phyloP scores from a whole-genome alignment of 441 rosid species.

The Jatropha podagrica region DNA sequence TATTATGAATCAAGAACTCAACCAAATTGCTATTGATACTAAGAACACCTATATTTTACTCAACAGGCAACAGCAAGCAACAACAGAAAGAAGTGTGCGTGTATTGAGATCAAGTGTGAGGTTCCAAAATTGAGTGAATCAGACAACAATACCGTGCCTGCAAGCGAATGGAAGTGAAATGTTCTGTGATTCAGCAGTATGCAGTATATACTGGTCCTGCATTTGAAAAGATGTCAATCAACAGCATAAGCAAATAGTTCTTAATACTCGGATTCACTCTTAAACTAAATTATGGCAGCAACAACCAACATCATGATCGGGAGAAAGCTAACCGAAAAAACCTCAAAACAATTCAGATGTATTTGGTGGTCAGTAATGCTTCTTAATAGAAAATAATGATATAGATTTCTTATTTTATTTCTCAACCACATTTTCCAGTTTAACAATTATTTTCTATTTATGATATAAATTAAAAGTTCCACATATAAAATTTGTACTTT shows the following conservation, averaged over 20 bases:
- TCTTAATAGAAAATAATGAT: no score
- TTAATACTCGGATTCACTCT: no score
- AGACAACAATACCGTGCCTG: conserved; percentile 77
- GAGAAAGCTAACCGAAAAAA: no score
- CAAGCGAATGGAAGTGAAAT: conserved; percentile 88
- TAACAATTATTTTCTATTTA: neutral
- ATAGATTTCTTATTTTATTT: no score
- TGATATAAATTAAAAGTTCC: neutral
- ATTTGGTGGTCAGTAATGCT: no score
- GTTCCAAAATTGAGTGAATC: neutral
- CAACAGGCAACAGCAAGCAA: neutral
- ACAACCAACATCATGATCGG: neutral
- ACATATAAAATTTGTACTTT: neutral
- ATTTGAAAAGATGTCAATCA: conserved; percentile 18
- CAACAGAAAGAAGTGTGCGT: neutral
- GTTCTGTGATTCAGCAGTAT: conserved; percentile 85
- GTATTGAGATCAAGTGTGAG: no score
- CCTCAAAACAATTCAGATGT: no score
- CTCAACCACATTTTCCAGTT: no score
- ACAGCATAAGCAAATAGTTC: no score
- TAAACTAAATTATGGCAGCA: no score
- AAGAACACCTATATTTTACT: neutral
- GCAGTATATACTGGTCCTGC: conserved; percentile 92
- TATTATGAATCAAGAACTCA: neutral
- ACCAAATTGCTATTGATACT: neutral